These are phyloP conservation scores for Monilinia vaccinii-corymbosi DNA, from an alignment of 2,329 filamentous ascomycete genomes.

Conservation along the genomic window DNA sequence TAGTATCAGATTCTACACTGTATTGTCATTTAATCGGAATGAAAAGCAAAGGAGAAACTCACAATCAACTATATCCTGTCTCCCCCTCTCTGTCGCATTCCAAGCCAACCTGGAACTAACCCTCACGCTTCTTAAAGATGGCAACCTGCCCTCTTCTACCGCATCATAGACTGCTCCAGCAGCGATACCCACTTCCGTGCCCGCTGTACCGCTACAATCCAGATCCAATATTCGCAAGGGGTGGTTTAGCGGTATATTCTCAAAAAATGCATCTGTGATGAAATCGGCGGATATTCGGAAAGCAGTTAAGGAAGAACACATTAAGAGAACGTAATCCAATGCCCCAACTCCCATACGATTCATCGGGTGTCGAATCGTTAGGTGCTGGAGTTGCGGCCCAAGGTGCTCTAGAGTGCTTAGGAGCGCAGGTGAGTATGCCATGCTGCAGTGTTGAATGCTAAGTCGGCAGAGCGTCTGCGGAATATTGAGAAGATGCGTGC, in stretches of 20 bases:
- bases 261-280: constrained; percentile 23
- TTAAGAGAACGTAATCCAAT: constrained; percentile 20
- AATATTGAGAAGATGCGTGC: constrained; percentile 17
- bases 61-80: constrained; percentile 20
- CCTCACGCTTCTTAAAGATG: constrained; percentile 26
- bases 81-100: constrained; percentile 21
- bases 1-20: not conserved
- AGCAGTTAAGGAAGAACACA: constrained; percentile 23
- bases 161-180: constrained; percentile 23
- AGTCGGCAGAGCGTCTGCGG: constrained; percentile 21
- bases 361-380: constrained; percentile 30
- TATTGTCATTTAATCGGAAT: not conserved
- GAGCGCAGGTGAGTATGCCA: constrained; percentile 19
- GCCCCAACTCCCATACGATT: constrained; percentile 18
- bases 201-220: constrained; percentile 25
- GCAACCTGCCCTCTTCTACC: constrained; percentile 22
- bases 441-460: constrained; percentile 29
- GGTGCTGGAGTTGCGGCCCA: constrained; percentile 23
- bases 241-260: constrained; percentile 14
- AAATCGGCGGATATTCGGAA: constrained; percentile 29
- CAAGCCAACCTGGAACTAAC: constrained; percentile 27
- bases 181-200: constrained; percentile 21
- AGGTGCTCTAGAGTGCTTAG: constrained; percentile 17
- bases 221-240: constrained; percentile 28
- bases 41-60: not conserved